These are phyloP conservation scores for Lipomyces kockii DNA, from an alignment of 805 yeast species.

Conservation along the genomic window DNA sequence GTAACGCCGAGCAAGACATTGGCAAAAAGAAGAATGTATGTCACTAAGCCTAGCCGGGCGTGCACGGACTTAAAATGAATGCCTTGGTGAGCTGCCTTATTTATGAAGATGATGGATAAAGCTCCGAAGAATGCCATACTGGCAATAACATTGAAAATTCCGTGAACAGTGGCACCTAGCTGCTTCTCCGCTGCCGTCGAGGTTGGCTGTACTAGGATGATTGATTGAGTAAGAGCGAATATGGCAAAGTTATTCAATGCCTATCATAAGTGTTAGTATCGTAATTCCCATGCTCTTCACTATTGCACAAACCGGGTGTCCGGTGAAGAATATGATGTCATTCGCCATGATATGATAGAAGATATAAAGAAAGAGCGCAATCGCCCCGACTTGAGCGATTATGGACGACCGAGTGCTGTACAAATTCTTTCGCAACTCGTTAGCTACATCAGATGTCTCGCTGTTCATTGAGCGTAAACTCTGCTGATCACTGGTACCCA, in stretches of 20 bases:
- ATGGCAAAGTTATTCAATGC: conserved; percentile 39
- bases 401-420: conserved; percentile 26
- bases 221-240: conserved; percentile 39
- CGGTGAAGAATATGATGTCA: conserved; percentile 39
- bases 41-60: conserved; percentile 39
- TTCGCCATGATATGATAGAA: conserved; percentile 24
- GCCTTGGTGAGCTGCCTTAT: conserved; percentile 39
- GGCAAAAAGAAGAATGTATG: conserved; percentile 33
- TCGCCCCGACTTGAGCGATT: conserved; percentile 28
- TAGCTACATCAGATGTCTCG: neutral
- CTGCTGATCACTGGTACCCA: neutral
- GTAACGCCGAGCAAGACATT: conserved; percentile 39
- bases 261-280: neutral
- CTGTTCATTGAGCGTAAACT: neutral
- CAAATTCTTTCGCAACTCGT: conserved; percentile 12
- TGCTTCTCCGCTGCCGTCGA: conserved; percentile 36
- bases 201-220: conserved; percentile 40
- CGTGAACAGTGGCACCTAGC: conserved; percentile 41
- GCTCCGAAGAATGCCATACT: conserved; percentile 35
- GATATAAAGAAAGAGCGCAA: conserved; percentile 26
- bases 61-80: conserved; percentile 42
- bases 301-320: conserved; percentile 38
- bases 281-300: neutral
- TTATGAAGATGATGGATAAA: conserved; percentile 37
- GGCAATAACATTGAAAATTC: conserved; percentile 37